These are phyloP conservation scores for Akanthomyces muscarius DNA, from an alignment of 2,329 filamentous ascomycete genomes.

Conservation along the genomic window DNA sequence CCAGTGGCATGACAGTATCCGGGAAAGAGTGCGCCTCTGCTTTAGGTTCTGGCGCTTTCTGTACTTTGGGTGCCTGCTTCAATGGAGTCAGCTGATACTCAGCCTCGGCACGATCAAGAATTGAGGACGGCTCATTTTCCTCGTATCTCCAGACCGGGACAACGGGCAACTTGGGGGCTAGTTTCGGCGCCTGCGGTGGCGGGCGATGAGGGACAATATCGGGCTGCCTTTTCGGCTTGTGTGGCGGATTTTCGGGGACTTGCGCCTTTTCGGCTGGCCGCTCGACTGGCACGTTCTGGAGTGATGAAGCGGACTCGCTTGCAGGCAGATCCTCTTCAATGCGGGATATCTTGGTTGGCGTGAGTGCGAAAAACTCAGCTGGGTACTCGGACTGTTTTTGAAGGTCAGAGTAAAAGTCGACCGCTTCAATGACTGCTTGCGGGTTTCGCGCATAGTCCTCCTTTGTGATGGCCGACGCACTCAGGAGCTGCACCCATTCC, in stretches of 20 bases:
- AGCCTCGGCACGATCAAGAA: neutral
- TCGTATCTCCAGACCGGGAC: constrained; percentile 5
- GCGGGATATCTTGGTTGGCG: constrained; percentile 5
- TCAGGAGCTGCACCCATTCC: constrained; percentile 28
- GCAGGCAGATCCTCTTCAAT: neutral
- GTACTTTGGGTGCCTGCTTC: neutral
- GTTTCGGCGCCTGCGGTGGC: constrained; percentile 5
- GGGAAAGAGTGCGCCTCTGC: neutral
- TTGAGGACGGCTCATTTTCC: neutral
- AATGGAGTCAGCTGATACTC: neutral
- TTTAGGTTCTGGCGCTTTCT: neutral
- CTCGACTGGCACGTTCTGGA: neutral
- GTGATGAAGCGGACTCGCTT: neutral
- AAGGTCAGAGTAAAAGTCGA: constrained; percentile 15
- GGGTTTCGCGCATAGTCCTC: constrained; percentile 16
- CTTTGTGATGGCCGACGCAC: constrained; percentile 27
- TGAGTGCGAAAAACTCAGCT: constrained; percentile 2
- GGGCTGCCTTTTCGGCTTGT: neutral
- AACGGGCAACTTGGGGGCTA: neutral
- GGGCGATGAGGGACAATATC: constrained; percentile 1
- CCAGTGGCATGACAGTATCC: constrained; percentile 1
- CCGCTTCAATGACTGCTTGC: constrained; percentile 15
- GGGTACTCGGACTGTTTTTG: constrained; percentile 8
- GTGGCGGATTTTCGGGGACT: neutral
- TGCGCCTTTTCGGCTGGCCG: neutral